Percentiles rank a stretch among this genome's conserved stretches.
These are phyloP conservation scores for Cicer cuneatum DNA, from an alignment of 306 rosid genomes.

Conservation along the genomic window DNA sequence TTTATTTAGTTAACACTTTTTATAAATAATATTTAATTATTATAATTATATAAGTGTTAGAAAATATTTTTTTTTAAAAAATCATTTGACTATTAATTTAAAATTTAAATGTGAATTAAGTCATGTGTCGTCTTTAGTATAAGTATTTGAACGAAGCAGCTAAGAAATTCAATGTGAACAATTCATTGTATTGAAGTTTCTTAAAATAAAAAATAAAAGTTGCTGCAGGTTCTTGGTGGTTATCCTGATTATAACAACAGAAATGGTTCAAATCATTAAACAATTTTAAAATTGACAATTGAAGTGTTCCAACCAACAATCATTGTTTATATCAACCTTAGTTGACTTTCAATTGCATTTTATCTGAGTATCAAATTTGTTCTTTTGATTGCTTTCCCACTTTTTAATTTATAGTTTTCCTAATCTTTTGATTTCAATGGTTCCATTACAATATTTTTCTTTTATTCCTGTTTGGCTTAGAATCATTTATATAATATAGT, in stretches of 20 bases:
- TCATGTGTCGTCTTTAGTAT: not conserved
- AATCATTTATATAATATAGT: too few relatives aligned
- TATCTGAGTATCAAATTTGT: slow-evolving; percentile 19
- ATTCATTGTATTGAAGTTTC: slow-evolving; percentile 41
- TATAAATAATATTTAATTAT: too few relatives aligned
- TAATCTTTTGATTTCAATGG: too few relatives aligned
- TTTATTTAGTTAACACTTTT: too few relatives aligned
- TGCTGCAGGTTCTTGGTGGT: slow-evolving; percentile 37
- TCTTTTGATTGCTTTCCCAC: slow-evolving; percentile 38
- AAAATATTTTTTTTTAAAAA: too few relatives aligned
- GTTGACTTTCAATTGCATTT: slow-evolving; percentile 40
- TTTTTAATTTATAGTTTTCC: not conserved
- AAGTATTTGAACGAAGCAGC: slow-evolving; percentile 20
- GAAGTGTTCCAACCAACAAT: slow-evolving; percentile 35
- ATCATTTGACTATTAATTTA: too few relatives aligned
- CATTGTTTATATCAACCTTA: slow-evolving; percentile 39
- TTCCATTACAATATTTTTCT: too few relatives aligned
- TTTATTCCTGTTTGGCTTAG: too few relatives aligned
- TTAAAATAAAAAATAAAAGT: slow-evolving; percentile 8
- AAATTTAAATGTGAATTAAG: too few relatives aligned
- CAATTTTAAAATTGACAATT: slow-evolving; percentile 27
- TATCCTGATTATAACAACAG: not conserved
- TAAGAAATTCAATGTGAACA: slow-evolving; percentile 38
- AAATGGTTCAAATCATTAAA: slow-evolving; percentile 14
- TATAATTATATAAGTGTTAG: too few relatives aligned